Conservation (phyloP, 2,329 filamentous ascomycete genomes). For the Talaromyces sp. region DNA sequence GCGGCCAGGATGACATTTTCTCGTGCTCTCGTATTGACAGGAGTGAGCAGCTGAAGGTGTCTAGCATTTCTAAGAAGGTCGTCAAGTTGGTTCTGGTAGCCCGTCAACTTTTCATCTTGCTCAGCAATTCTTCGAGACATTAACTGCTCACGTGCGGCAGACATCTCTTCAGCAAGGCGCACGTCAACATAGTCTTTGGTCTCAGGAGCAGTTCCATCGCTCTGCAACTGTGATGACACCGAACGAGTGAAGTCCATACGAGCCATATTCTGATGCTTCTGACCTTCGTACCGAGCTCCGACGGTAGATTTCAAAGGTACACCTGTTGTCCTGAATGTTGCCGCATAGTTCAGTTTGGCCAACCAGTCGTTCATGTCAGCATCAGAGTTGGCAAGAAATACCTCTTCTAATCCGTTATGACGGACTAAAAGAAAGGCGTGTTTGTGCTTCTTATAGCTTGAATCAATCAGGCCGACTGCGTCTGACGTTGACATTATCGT, state of each 20-base stretch:
- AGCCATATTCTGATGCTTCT: slow-evolving; percentile 55
- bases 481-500: slow-evolving; percentile 89
- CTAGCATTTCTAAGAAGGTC: slow-evolving; percentile 81
- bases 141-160: slow-evolving; percentile 73
- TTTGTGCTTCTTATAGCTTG: slow-evolving; percentile 87
- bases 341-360: slow-evolving; percentile 91
- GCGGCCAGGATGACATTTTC: slow-evolving; percentile 84
- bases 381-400: slow-evolving; percentile 85
- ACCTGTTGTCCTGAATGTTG: slow-evolving; percentile 86
- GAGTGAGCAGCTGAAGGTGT: slow-evolving; percentile 82
- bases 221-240: slow-evolving; percentile 62
- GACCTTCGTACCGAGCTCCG: slow-evolving; percentile 79
- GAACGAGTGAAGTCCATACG: slow-evolving; percentile 61
- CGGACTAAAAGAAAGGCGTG: slow-evolving; percentile 89
- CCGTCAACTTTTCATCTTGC: slow-evolving; percentile 71
- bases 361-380: slow-evolving; percentile 95
- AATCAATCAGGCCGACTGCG: slow-evolving; percentile 82
- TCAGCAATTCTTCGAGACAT: slow-evolving; percentile 82
- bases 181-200: slow-evolving; percentile 58
- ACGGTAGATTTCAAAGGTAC: slow-evolving; percentile 86
- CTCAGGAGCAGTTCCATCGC: slow-evolving; percentile 50
- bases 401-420: slow-evolving; percentile 82
- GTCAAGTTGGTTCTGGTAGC: slow-evolving; percentile 74
- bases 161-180: slow-evolving; percentile 82
- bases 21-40: slow-evolving; percentile 84